phyloP scores from a whole-genome alignment of 805 yeast species.

The Pichia gijzeniarum region DNA sequence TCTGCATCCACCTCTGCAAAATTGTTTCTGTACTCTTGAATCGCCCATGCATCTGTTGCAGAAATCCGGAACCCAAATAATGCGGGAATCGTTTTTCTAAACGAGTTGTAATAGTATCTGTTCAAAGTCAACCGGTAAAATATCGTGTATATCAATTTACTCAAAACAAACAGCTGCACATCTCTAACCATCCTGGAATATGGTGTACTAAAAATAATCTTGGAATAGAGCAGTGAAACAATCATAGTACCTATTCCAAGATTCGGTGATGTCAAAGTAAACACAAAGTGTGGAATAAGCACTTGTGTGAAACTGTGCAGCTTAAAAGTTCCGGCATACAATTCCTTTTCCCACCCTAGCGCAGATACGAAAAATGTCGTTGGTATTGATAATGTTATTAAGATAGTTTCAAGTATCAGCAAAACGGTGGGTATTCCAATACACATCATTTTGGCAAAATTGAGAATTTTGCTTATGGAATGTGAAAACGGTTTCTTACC shows the following conservation, averaged over 20 bases:
- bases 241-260: neutral
- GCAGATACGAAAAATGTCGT: neutral
- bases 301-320: neutral
- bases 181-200: neutral
- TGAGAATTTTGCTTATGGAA: neutral
- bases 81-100: conserved; percentile 3
- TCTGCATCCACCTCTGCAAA: neutral
- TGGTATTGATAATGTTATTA: neutral
- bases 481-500: neutral
- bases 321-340: neutral
- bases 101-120: conserved; percentile 3
- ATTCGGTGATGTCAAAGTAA: conserved; percentile 1
- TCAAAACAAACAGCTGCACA: neutral
- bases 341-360: neutral
- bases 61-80: conserved; percentile 4
- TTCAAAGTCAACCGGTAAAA: conserved; percentile 3
- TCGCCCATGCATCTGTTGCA: conserved; percentile 2
- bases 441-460: neutral
- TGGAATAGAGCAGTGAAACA: neutral
- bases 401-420: too few species aligned
- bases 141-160: neutral
- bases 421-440: too few species aligned
- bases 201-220: neutral
- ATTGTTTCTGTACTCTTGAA: conserved; percentile 4
- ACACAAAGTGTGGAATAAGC: conserved; percentile 1